phyloP scores from a whole-genome alignment of 257 asterid species.

The Gardenia jasminoides region DNA sequence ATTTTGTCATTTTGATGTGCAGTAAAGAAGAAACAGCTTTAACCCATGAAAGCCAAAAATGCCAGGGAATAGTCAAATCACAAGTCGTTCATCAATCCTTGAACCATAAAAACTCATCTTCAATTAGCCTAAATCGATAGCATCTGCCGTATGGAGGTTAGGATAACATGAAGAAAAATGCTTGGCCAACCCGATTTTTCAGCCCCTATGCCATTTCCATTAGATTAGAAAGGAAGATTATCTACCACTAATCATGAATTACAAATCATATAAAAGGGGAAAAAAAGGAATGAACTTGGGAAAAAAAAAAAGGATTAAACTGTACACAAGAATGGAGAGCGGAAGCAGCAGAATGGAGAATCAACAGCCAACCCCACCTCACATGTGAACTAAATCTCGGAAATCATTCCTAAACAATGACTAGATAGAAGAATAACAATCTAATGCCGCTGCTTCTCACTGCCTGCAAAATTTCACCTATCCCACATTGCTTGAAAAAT shows the following conservation, averaged over 20 bases:
- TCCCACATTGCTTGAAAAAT: conserved; percentile 89
- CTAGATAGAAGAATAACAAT: neutral
- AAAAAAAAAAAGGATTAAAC: conserved; percentile 33
- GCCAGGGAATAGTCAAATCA: too few species aligned
- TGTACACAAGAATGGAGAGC: conserved; percentile 71
- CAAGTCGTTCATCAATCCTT: neutral
- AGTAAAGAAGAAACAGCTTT: too few species aligned
- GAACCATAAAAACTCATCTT: neutral
- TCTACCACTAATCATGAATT: conserved; percentile 46
- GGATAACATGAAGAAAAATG: neutral
- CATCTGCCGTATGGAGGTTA: too few species aligned
- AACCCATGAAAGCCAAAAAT: too few species aligned
- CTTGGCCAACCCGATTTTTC: neutral
- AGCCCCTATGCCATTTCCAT: conserved; percentile 23
- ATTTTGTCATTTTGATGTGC: too few species aligned
- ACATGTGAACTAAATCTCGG: conserved; percentile 18
- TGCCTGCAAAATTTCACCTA: conserved; percentile 68
- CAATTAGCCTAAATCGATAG: too few species aligned
- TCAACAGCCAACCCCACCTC: conserved; percentile 10
- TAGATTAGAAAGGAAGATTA: conserved; percentile 15
- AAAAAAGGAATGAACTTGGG: conserved; percentile 18
- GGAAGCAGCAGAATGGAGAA: conserved; percentile 29
- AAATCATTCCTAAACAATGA: conserved; percentile 26
- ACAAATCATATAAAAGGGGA: conserved; percentile 49
- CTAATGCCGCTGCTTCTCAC: conserved; percentile 27